Base-by-base conservation (phyloP, 2,329 filamentous ascomycete species). In the Aspergillus sp. region DNA sequence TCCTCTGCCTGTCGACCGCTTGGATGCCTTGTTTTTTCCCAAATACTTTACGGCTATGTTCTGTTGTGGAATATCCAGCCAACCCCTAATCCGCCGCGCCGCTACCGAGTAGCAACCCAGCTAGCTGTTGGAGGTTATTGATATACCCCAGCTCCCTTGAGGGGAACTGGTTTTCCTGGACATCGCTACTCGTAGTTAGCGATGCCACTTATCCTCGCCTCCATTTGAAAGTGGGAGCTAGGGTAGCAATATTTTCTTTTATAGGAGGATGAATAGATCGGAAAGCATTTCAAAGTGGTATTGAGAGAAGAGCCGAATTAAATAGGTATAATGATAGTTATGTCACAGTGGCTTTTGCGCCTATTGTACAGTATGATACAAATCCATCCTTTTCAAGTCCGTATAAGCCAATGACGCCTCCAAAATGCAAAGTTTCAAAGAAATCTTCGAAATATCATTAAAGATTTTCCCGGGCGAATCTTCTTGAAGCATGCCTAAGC, bases 401-500 rank as follows among this genome's bases (percentile, higher is more conserved):
- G 34, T 32, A 48, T 48, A 38, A 20, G 20, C 53, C 53, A 44
- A 43, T 26, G 45, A 55, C 53, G 51, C 50, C 53, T 53, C 36
- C 39, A 38, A 53, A 50, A 24, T 34, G 38, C 24, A 38, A 43
- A 13, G n/a, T 11, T n/a, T 42, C 42, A 43, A 48, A 51, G 17
- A 18, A 43, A 26, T 32, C 44, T 48, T n/a, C 22, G 26, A 13
- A 24, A 6, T 8, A 17, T 3, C 18, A 39, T 30, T 48, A 17
- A 22, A 41, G 34, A 22, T 32, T 18, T 12, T 57, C 54, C 18
- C 38, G 38, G 13, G 57, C 57, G 26, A 59, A 66, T 56, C 76
- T 71, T 63, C 76, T 75, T 58, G 70, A 72, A 24, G 73, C 72
- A 55, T 78, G 75, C 61, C 75, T 74, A 38, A 70, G 48, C 66